Percentiles rank a stretch among this genome's conserved stretches.
These are phyloP conservation scores for Lactifluus piperatus DNA, from an alignment of 768 basidiomycete species.

Conservation along the genomic window DNA sequence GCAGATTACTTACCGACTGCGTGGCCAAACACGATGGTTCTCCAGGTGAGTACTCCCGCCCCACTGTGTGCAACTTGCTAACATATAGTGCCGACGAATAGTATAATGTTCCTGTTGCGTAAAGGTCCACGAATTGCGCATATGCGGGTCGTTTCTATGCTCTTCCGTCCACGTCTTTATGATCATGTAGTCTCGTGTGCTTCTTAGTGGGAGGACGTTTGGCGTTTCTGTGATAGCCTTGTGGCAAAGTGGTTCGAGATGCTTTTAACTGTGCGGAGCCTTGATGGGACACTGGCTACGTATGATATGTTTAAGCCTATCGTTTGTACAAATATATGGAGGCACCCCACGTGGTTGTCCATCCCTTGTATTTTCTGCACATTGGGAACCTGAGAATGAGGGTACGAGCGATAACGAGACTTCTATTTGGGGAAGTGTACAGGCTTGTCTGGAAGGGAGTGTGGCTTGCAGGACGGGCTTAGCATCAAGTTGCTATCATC, in stretches of 20 bases:
- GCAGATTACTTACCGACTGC: constrained; percentile 40
- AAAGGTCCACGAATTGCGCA: neutral
- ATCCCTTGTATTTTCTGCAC: no score
- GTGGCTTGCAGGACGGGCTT: no score
- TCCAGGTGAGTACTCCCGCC: constrained; percentile 37
- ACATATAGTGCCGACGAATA: neutral
- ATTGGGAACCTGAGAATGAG: no score
- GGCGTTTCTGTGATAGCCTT: neutral
- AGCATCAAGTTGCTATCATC: no score
- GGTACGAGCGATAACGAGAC: no score
- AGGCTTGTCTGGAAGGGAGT: no score
- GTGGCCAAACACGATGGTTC: constrained; percentile 60
- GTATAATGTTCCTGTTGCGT: neutral
- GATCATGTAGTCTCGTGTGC: neutral
- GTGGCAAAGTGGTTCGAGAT: neutral
- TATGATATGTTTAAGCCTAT: no score
- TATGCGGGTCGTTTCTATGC: neutral
- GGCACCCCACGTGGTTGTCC: no score
- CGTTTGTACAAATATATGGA: no score
- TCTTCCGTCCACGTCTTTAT: neutral
- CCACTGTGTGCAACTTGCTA: neutral
- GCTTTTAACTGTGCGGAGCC: no score
- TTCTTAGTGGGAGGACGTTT: neutral
- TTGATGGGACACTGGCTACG: no score
- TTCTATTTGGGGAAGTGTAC: no score